These are phyloP conservation scores for Xylaria hypoxylon DNA, from an alignment of 2,329 filamentous ascomycete genomes.

Conservation along the genomic window DNA sequence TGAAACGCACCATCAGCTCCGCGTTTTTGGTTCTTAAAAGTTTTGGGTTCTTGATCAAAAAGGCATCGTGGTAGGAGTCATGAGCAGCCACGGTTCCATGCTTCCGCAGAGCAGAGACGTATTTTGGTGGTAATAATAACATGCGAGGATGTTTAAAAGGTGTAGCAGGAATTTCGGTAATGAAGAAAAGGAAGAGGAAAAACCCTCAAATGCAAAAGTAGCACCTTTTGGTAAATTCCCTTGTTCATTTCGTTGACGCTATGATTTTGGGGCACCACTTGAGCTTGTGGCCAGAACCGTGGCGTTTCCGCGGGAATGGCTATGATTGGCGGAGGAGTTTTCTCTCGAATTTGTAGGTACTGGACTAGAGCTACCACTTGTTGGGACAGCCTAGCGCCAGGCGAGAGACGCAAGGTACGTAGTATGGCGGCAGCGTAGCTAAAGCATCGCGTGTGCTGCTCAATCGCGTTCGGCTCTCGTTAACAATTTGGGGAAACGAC, in stretches of 20 bases:
- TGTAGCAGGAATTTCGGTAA: slow-evolving; percentile 1
- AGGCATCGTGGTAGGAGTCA: slow-evolving; percentile 9
- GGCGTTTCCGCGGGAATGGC: background rate
- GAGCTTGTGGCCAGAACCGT: background rate
- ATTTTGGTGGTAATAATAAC: slow-evolving; percentile 15
- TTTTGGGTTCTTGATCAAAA: slow-evolving; percentile 13
- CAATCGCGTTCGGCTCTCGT: background rate
- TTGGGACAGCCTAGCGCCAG: background rate
- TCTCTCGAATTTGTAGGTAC: background rate
- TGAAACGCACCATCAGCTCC: slow-evolving; percentile 29
- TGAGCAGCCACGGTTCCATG: background rate
- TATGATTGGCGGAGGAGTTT: background rate
- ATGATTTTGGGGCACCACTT: background rate
- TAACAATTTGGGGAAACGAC: background rate
- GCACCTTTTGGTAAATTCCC: background rate
- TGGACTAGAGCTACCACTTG: background rate
- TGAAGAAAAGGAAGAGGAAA: background rate
- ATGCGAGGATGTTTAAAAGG: background rate
- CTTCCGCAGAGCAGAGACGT: slow-evolving; percentile 7
- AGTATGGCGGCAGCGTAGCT: background rate
- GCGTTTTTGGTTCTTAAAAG: slow-evolving; percentile 32
- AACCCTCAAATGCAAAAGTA: background rate
- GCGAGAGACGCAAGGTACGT: background rate
- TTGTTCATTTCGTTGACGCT: background rate
- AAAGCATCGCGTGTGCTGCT: background rate